Evolutionary conservation across 2,329 filamentous ascomycete genomes (phyloP).

Genomic region (Myrmaecium sp.): DNA sequence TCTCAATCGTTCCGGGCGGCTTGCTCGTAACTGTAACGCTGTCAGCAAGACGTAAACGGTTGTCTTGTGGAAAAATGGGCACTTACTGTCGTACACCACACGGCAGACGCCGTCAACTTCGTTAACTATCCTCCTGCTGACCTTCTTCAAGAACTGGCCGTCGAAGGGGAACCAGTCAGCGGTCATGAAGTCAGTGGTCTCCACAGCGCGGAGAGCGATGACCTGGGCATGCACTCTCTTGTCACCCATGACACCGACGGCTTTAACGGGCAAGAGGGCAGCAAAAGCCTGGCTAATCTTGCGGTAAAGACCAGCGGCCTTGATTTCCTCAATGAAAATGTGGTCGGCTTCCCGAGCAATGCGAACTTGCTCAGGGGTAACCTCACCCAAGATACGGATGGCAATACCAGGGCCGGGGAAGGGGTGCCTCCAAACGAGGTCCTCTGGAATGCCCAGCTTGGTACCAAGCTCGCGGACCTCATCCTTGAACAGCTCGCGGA

Average conservation of each 20-base stretch:
- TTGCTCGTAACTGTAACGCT: slow-evolving; percentile 39
- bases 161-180: slow-evolving; percentile 53
- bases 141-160: slow-evolving; percentile 45
- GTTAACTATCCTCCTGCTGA: slow-evolving; percentile 55
- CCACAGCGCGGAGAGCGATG: slow-evolving; percentile 44
- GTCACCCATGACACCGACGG: slow-evolving; percentile 54
- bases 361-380: slow-evolving; percentile 60
- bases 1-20: slow-evolving; percentile 56
- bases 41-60: slow-evolving; percentile 5
- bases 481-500: slow-evolving; percentile 70
- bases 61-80: slow-evolving; percentile 3
- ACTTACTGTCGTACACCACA: slow-evolving; percentile 52
- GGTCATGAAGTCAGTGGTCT: slow-evolving; percentile 57
- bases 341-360: slow-evolving; percentile 63
- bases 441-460: slow-evolving; percentile 51
- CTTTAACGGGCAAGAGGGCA: slow-evolving; percentile 46
- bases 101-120: slow-evolving; percentile 56
- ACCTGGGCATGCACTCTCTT: slow-evolving; percentile 49
- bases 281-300: slow-evolving; percentile 56
- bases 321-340: slow-evolving; percentile 66
- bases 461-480: slow-evolving; percentile 57
- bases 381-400: slow-evolving; percentile 68
- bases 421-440: slow-evolving; percentile 64
- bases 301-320: slow-evolving; percentile 53
- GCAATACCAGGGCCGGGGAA: slow-evolving; percentile 63